These are phyloP conservation scores for Rehmannia glutinosa DNA, from an alignment of 257 asterid genomes.

Conservation along the genomic window DNA sequence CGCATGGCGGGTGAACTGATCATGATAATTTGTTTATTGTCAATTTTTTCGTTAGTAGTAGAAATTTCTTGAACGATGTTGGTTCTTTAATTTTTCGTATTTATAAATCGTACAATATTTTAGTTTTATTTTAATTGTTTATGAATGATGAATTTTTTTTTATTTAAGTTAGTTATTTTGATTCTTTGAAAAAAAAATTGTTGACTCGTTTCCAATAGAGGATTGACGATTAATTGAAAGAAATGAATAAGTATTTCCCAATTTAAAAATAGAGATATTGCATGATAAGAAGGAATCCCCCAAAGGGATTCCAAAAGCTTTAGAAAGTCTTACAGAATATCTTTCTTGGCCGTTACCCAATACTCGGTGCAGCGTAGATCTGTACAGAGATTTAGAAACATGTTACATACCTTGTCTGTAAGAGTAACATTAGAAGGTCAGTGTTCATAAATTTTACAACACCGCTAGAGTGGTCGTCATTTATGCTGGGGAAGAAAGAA, in stretches of 20 bases:
- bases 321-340: slow-evolving; percentile 64
- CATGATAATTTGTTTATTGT: too few species aligned
- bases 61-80: too few species aligned
- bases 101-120: too few species aligned
- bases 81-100: too few species aligned
- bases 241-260: not conserved
- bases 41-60: too few species aligned
- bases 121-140: too few species aligned
- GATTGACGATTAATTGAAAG: not conserved
- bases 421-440: not conserved
- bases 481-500: not conserved
- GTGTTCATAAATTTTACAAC: not conserved
- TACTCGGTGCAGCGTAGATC: slow-evolving; percentile 94
- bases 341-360: slow-evolving; percentile 74
- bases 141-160: too few species aligned
- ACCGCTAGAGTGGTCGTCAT: not conserved
- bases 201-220: too few species aligned
- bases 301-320: not conserved
- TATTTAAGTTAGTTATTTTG: too few species aligned
- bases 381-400: slow-evolving; percentile 25
- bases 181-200: too few species aligned
- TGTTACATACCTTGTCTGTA: too few species aligned
- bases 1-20: too few species aligned
- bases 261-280: not conserved
- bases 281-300: not conserved